A percentile compares a stretch with the other conserved stretches of the same genome.
These are phyloP conservation scores for Bifiguratus adelaidae DNA, from an alignment of 192 early-diverging fungal genomes.

Conservation along the genomic window DNA sequence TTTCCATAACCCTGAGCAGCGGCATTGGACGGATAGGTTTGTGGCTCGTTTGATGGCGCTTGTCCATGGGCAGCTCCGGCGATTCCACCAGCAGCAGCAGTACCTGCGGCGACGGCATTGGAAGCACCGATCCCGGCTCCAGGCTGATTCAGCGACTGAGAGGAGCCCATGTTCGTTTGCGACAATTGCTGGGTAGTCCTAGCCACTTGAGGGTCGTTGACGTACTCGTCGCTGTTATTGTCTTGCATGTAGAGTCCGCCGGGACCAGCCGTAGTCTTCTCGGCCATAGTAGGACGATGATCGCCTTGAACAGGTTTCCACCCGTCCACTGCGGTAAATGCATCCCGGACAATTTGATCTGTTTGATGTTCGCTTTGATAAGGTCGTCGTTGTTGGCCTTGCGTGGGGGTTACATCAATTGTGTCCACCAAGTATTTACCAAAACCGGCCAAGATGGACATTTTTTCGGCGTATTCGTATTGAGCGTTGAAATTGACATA, in stretches of 20 bases:
- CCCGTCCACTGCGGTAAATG: constrained; percentile 12
- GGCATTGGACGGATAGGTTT: too few species aligned
- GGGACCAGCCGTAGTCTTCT: background rate
- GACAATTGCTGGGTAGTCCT: too few species aligned
- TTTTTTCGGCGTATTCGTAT: constrained; percentile 23
- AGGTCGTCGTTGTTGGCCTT: constrained; percentile 5
- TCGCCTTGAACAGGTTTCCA: constrained; percentile 18
- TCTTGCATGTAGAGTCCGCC: background rate
- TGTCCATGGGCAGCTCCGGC: too few species aligned
- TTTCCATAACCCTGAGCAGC: too few species aligned
- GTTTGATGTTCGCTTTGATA: constrained; percentile 15
- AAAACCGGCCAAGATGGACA: constrained; percentile 19
- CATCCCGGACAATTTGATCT: constrained; percentile 16
- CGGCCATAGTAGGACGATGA: constrained; percentile 15
- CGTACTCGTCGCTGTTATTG: constrained; percentile 1
- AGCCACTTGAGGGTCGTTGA: too few species aligned
- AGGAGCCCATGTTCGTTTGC: too few species aligned
- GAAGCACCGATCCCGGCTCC: too few species aligned
- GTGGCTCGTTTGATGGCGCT: too few species aligned
- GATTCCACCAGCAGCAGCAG: too few species aligned
- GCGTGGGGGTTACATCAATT: constrained; percentile 16
- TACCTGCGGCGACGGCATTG: too few species aligned
- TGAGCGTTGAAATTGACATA: constrained; percentile 25
- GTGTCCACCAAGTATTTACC: constrained; percentile 23
- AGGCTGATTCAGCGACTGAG: too few species aligned